Evolutionary conservation across 2,329 filamentous ascomycete genomes (phyloP), one percentile per base, ranked within the genome.

Genomic region (Aspergillus viridinutans): DNA sequence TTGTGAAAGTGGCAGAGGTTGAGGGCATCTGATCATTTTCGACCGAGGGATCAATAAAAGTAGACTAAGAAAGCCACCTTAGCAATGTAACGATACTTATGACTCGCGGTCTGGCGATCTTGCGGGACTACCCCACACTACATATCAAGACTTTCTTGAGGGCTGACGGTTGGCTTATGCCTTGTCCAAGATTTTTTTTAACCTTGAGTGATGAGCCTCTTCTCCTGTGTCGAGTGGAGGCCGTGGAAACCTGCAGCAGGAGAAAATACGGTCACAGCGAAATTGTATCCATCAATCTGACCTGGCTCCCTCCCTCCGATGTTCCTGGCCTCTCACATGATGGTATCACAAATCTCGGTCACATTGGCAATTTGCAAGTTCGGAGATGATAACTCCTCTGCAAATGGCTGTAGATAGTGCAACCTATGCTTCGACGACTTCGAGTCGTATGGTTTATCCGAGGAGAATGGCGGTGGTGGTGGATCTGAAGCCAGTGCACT

Each of bases 261-360:
- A 26, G 20, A 48, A 42, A 21, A 28, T 20, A 43, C n/a, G n/a
- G 50, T 52, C 42, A 47, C 51, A 35, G 42, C 35, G 26, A 40
- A 48, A 14, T 1, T n/a, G 42, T 9, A 14, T 17, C 9, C 20
- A 49, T 7, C 52, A 25, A 35, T 17, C 32, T 14, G 21, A 26
- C 20, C 10, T 21, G 25, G n/a, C 20, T 28, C 43, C 23, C 23
- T 8, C 8, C 28, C 12, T 6, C 32, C 32, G 32, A 38, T 38
- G 47, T 45, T 38, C 47, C 28, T 57, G 43, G 25, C 12, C 29
- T 52, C 53, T 62, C 61, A 62, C 60, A 62, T 64, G 61, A 62
- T 61, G 51, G 35, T n/a, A 61, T 64, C 60, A 62, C 58, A 50
- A 57, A 28, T 50, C 20, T 54, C 35, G 55, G 61, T 63, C 59